Base-by-base conservation (phyloP, 805 yeast species). In the Lipomyces sp. region DNA sequence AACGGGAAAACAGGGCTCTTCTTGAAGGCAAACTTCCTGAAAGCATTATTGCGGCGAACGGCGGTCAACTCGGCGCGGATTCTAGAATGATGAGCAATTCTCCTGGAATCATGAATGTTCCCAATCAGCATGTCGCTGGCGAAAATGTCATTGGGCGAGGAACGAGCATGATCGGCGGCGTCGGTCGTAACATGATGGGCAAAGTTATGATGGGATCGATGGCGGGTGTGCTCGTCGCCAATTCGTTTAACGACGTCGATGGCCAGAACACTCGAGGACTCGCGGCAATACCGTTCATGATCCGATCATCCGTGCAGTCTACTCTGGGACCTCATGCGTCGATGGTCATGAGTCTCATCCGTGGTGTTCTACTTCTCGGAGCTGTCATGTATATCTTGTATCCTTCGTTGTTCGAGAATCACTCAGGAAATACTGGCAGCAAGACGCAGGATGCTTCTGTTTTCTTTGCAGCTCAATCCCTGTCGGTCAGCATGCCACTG, bases 1-100 rank as follows among this genome's bases (percentile, higher is more conserved):
- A 68, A 92, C 90, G 75, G 15, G 71, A 68, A 39, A 80, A 87
- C 63, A 79, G 82, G 51, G 83, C 83, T 62, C 77, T 89, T 59
- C 74, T 80, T 30, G 73, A 73, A 39, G 69, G 71, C 35, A 55
- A 64, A 42, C 39, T 60, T 33, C 69, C 72, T 39, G 59, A 56
- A 5, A 48, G 53, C 29, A 54, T 48, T 53, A 56, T 62, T 62
- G n/a, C 24, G 15, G 57, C n/a, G 48, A 57, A 24, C 18, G 57
- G 39, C 18, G 10, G 56, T 7, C 50, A 37, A 3, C 29, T 59
- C 4, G 51, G 29, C n/a, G 50, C 50, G 6, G 59, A 59, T 11
- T 65, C 32, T 30, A 7, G 37, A 30, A 56, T 64, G 60, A 62
- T 60, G 62, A 53, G 42, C 18, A 50, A 51, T 45, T 56, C 11